phyloP scores from a whole-genome alignment of 441 rosid genomes.

The Corymbia calophylla region DNA sequence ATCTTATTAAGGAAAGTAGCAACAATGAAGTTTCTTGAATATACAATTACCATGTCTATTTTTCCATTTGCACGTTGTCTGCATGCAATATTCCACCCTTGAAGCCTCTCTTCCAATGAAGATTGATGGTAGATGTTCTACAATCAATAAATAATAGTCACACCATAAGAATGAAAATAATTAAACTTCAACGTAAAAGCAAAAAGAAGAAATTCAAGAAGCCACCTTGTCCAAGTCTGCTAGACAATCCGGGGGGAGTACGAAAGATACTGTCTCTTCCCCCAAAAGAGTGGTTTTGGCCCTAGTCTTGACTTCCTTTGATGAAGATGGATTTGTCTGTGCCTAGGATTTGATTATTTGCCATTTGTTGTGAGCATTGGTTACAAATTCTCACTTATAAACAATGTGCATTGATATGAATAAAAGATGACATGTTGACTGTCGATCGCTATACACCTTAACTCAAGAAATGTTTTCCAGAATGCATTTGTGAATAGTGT shows the following conservation, averaged over 20 bases:
- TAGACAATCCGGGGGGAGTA: neutral
- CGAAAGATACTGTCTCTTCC: neutral
- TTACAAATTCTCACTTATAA: neutral
- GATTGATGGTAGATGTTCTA: neutral
- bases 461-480: neutral
- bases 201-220: no score
- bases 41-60: neutral
- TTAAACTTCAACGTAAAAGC: neutral
- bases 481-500: neutral
- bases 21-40: neutral
- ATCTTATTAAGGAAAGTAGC: neutral
- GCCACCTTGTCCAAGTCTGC: neutral
- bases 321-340: neutral
- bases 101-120: neutral
- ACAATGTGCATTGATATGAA: neutral
- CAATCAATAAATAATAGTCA: neutral
- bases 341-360: neutral
- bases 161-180: neutral
- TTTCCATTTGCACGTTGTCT: neutral
- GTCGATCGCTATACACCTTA: neutral
- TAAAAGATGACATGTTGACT: neutral
- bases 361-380: neutral
- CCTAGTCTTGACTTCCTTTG: neutral
- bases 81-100: neutral
- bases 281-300: neutral